Evolutionary conservation across 1,139 yeast species (phyloP), one percentile per base, ranked within the genome.

Genomic region (Yarrowia galli): DNA sequence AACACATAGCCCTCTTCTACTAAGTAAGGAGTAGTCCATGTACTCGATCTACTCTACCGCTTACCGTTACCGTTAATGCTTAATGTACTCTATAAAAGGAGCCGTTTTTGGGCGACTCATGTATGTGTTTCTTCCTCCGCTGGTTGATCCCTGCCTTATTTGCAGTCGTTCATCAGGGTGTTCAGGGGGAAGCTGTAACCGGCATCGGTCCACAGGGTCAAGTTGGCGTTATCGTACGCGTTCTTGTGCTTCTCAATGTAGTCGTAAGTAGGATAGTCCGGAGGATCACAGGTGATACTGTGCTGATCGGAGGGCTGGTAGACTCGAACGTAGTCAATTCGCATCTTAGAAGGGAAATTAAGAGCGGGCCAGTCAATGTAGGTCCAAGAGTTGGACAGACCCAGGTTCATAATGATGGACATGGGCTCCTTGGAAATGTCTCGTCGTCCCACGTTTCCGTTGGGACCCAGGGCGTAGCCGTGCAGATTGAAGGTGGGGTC

Each of bases 371-470:
- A 90, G 76, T 89, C 90, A 71, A 91, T 90, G 75, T 89, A 88
- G 1, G 91, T 89, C 97, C 97, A 91, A 68, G 87, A 85, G 71
- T 87, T 87, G 9, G 97, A 91, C 67, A 91, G 79, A 77, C 96
- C 97, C 77, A 91, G 78, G 76, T 91, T 91, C 81, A 91, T 76
- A 71, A 92, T 81, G 46, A 92, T 81, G 1, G 92, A 83, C 97
- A 92, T 90, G 70, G 97, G 97, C 76, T 92, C 97, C 76, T 89
- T 88, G 18, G 95, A 83, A 63, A 92, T 84, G 68, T 83, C 77
- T 75, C 97, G 85, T 86, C 88, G 85, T 20, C 87, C 93, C 69
- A 92, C 79, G 75, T 92, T 92, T 70, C 97, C 97, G 75, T 89
- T 89, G 20, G 96, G 95, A 70, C 89, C 89, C 65, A 91, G 78